Evolutionary conservation across 2,329 filamentous ascomycete species (phyloP), one percentile per base, ranked within the genome.

Genomic region (Cladosporium oxysporum): DNA sequence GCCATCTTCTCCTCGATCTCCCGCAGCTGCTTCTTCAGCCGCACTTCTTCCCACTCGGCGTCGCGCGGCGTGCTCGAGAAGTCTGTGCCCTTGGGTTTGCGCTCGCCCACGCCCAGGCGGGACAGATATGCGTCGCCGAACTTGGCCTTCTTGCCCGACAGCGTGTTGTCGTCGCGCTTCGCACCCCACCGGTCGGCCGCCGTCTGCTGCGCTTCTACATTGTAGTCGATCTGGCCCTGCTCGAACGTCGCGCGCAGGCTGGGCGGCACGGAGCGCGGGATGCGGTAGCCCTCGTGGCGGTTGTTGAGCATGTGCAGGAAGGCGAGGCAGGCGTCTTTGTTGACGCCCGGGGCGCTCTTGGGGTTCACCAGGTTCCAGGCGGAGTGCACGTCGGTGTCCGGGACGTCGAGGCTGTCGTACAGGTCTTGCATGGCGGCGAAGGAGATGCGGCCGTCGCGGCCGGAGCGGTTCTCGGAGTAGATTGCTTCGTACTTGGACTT

Each of bases 361-460:
- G 94, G 95, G 82, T 99, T 99, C 74, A 98, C 91, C 21, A 99
- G 87, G 80, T 98, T 99, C 94, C 95, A 98, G 10, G 93, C 94
- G 21, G 91, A 95, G 72, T 92, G 88, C 70, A 97, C 85, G 76
- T 98, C 94, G 62, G 87, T 89, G 75, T 90, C 88, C 1, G 88
- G 88, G 18, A 90, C 88, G 68, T 88, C 90, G 71, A 91, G 87
- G 50, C 89, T 91, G 66, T 91, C 88, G 83, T 98, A 99, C 31
- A 98, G 87, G 64, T 91, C 90, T 74, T 91, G 85, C 62, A 98
- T 85, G 16, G 91, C 84, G 67, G 87, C 84, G 79, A 97, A 95
- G 89, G 76, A 69, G 41, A 80, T 77, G 69, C 96, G 92, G 70
- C 95, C 95, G 33, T 74, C 70, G 61, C 93, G 89, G 77, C 90